These are phyloP conservation scores for Suillus variegatus DNA, from an alignment of 768 basidiomycete species.

Conservation along the genomic window DNA sequence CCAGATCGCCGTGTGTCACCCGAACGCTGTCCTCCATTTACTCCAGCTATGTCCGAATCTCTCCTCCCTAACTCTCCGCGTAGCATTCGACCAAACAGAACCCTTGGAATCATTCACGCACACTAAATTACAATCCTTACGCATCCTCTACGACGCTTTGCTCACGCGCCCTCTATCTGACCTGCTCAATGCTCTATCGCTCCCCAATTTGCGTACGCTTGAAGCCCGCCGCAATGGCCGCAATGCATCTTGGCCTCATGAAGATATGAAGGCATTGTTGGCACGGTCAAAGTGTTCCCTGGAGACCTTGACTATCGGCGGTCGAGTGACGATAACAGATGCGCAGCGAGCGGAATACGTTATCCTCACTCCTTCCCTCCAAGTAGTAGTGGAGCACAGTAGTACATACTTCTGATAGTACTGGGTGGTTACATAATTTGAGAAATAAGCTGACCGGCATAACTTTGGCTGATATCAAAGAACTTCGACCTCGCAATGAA, in stretches of 20 bases:
- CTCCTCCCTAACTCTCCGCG: constrained; percentile 14
- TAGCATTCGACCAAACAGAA: background rate
- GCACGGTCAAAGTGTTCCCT: constrained; percentile 23
- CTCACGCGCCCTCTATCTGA: constrained; percentile 6
- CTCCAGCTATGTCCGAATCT: constrained; percentile 24
- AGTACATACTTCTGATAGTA: background rate
- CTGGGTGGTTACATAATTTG: background rate
- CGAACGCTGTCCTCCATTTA: constrained; percentile 10
- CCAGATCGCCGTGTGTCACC: constrained; percentile 3
- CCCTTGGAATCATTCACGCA: constrained; percentile 12
- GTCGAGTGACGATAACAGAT: constrained; percentile 16
- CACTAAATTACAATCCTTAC: constrained; percentile 12
- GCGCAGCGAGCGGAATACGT: constrained; percentile 15
- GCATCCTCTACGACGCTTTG: constrained; percentile 6
- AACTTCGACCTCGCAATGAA: too few relatives aligned
- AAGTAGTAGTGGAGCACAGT: background rate
- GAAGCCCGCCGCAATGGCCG: constrained; percentile 4
- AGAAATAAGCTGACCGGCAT: too few relatives aligned
- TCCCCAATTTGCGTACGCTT: constrained; percentile 16
- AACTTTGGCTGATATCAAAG: too few relatives aligned
- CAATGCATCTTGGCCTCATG: constrained; percentile 15
- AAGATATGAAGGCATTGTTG: constrained; percentile 18
- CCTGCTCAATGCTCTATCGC: constrained; percentile 17
- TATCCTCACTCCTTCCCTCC: constrained; percentile 21
- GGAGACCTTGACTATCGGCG: constrained; percentile 19